Percentiles rank a stretch among this genome's conserved stretches.
Conservation (phyloP, 2,329 filamentous ascomycete genomes). For the Colletotrichum caudatum region DNA sequence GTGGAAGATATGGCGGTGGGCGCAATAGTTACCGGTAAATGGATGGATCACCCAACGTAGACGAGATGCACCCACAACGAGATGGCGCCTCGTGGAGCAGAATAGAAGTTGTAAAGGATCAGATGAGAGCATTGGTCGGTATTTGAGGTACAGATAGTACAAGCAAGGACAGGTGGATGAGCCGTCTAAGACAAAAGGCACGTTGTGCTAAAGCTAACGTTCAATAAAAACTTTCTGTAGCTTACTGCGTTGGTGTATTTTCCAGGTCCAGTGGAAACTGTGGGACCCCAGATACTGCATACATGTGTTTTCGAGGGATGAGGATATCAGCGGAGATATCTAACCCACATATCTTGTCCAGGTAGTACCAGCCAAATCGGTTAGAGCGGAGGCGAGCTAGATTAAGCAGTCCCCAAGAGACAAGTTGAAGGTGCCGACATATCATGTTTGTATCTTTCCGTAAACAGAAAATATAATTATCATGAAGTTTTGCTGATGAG, state of each 20-base stretch:
- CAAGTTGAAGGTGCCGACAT: not conserved
- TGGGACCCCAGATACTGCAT: not conserved
- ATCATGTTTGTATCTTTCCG: not conserved
- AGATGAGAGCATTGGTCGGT: not conserved
- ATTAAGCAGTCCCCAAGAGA: not conserved
- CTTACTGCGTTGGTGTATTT: no score
- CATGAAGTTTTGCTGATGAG: not conserved
- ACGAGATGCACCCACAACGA: not conserved
- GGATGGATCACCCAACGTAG: no score
- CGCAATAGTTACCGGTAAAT: constrained; percentile 28
- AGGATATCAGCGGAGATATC: not conserved
- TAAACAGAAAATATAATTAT: not conserved
- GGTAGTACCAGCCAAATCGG: not conserved
- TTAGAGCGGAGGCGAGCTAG: not conserved
- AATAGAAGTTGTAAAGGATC: not conserved
- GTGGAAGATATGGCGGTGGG: constrained; percentile 23
- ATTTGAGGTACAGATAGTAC: not conserved
- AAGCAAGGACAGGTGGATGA: not conserved
- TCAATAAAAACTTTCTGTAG: not conserved
- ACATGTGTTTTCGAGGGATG: not conserved
- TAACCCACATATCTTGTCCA: not conserved
- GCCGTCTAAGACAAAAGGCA: not conserved
- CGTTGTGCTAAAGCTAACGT: not conserved
- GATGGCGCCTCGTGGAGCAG: not conserved
- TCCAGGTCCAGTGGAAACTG: not conserved